Percentiles rank a stretch among this genome's conserved stretches.
Evolutionary conservation across 176 grass and related monocot genomes (phyloP).

Genomic region (Triticum dicoccoides): DNA sequence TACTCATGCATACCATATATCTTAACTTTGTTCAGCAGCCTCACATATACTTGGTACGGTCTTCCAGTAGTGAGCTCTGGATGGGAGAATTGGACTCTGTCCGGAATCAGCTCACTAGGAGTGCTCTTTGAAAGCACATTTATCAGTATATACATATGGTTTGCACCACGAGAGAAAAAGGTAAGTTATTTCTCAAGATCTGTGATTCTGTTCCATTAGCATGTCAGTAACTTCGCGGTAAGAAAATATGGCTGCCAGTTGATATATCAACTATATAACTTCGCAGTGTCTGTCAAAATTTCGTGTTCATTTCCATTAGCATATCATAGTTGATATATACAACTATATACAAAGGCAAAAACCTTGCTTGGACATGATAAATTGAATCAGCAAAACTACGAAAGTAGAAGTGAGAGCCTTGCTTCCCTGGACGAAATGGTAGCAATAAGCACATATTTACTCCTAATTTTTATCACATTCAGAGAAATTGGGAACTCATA

Average conservation of each 20-base stretch:
- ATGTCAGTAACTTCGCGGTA: neutral
- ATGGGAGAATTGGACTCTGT: conserved; percentile 65
- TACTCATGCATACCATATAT: conserved; percentile 74
- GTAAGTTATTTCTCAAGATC: conserved; percentile 17
- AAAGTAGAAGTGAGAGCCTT: neutral
- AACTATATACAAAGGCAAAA: neutral
- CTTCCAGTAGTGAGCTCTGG: conserved; percentile 58
- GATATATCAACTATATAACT: too few species aligned
- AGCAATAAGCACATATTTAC: neutral
- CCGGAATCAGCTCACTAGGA: conserved; percentile 45
- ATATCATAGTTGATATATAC: neutral
- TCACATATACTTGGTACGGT: conserved; percentile 68
- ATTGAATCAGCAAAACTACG: neutral
- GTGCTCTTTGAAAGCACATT: conserved; percentile 52
- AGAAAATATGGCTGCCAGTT: neutral
- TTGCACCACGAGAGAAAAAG: conserved; percentile 60
- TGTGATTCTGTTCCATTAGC: neutral
- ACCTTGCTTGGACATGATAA: neutral
- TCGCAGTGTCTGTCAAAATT: neutral
- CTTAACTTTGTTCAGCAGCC: conserved; percentile 50
- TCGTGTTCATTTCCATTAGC: neutral
- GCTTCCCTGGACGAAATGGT: neutral
- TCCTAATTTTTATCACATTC: neutral
- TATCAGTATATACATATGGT: conserved; percentile 67
- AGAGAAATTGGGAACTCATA: neutral